Percentiles rank a stretch among this genome's conserved stretches.
phyloP scores from a whole-genome alignment of 2,329 filamentous ascomycete genomes.

The Penicillium decumbens region DNA sequence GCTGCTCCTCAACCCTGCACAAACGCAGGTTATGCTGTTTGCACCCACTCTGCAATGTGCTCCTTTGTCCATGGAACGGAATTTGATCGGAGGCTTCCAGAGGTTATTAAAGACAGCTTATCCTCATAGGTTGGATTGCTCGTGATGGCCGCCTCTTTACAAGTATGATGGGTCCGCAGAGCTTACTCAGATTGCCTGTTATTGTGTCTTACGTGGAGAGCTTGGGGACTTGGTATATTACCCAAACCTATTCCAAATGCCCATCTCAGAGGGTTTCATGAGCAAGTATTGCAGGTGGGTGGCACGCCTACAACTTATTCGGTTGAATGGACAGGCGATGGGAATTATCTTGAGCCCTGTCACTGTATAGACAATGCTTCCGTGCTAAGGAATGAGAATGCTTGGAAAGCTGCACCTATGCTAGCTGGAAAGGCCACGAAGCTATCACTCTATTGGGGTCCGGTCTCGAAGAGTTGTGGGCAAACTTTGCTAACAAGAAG shows the following conservation, averaged over 20 bases:
- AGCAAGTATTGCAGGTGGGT: constrained; percentile 1
- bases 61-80: background rate
- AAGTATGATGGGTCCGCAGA: constrained; percentile 5
- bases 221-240: constrained; percentile 7
- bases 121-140: constrained; percentile 4
- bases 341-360: background rate
- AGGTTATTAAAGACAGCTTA: background rate
- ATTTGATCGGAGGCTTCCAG: constrained; percentile 1
- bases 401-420: constrained; percentile 5
- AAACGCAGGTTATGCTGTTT: constrained; percentile 7
- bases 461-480: constrained; percentile 2
- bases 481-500: background rate
- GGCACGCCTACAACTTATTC: constrained; percentile 2
- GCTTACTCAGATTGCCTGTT: constrained; percentile 1
- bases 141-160: constrained; percentile 6
- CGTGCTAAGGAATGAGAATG: background rate
- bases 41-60: constrained; percentile 1
- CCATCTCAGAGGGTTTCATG: constrained; percentile 1
- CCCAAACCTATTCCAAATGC: constrained; percentile 6
- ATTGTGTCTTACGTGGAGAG: constrained; percentile 4
- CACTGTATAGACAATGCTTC: constrained; percentile 8
- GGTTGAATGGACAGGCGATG: background rate
- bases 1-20: constrained; percentile 1
- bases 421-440: background rate
- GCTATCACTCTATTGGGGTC: constrained; percentile 1